Percentiles rank a stretch among this genome's conserved stretches.
Evolutionary conservation across 495 filamentous ascomycete species (phyloP).

Genomic region (Cryomyces minteri): DNA sequence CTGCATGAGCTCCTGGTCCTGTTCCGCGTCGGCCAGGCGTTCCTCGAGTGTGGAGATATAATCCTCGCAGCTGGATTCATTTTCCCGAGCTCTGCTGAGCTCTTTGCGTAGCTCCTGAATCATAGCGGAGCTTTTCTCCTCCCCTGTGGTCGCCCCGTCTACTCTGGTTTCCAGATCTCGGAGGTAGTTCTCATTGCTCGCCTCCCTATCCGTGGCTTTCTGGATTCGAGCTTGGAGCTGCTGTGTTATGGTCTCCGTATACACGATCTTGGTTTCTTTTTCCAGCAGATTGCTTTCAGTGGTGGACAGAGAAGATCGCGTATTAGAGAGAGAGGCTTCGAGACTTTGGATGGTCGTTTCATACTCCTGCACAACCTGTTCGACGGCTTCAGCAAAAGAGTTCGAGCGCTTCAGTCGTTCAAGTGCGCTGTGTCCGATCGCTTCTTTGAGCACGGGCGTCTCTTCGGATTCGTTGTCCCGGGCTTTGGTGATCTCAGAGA

Average conservation of each 20-base stretch:
- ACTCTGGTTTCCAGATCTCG: slow-evolving; percentile 80
- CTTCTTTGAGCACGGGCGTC: slow-evolving; percentile 27
- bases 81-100: slow-evolving; percentile 73
- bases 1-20: slow-evolving; percentile 92
- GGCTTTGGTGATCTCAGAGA: slow-evolving; percentile 81
- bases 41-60: slow-evolving; percentile 97
- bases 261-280: slow-evolving; percentile 82
- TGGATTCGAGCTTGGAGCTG: slow-evolving; percentile 78
- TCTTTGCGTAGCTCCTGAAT: slow-evolving; percentile 82
- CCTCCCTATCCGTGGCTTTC: slow-evolving; percentile 78
- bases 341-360: slow-evolving; percentile 95
- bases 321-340: slow-evolving; percentile 81
- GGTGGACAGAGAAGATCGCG: slow-evolving; percentile 61
- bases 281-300: slow-evolving; percentile 77
- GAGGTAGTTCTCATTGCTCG: slow-evolving; percentile 76
- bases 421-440: slow-evolving; percentile 59
- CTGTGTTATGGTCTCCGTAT: slow-evolving; percentile 75
- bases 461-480: slow-evolving; percentile 44
- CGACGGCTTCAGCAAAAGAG: slow-evolving; percentile 85
- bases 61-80: slow-evolving; percentile 74
- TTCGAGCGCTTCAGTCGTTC: slow-evolving; percentile 86
- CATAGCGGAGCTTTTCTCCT: slow-evolving; percentile 76
- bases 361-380: slow-evolving; percentile 92
- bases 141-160: slow-evolving; percentile 74
- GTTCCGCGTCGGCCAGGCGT: slow-evolving; percentile 84